Base-by-base conservation (phyloP, 768 basidiomycete genomes). In the Russula emetica region DNA sequence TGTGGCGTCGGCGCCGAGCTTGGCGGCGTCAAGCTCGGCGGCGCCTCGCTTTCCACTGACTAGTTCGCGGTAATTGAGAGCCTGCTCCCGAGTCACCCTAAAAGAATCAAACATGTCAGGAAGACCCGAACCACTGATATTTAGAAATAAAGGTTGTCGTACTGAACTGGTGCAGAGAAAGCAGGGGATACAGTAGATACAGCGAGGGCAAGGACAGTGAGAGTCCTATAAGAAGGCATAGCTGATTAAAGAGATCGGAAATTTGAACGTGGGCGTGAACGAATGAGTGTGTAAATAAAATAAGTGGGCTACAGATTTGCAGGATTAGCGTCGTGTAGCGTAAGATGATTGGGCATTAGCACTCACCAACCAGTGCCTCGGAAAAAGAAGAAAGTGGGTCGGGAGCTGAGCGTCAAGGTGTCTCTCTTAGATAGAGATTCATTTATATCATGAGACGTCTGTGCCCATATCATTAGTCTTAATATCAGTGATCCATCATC, bases 331-430 rank as follows among this genome's bases (percentile, higher is more conserved):
- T 16, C 3, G 7, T 2, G 18, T 9, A 38, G 32, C 10, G n/a
- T 8, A 26, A 28, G 9, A 18, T 8, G 28, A 9, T n/a, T 16
- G 7, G 58, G 13, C 40, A 10, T 38, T 14, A 3, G 6, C 18
- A 38, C 63, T 51, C n/a, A 64, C 63, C 63, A 64, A 64, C 63
- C 63, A 60, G 63, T 64, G 53, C 53, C 63, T 38, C 3, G 7
- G 45, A 36, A 7, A 47, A n/a, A 47, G 22, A 32, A 22, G 36
- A 59, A 63, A 38, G 20, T 59, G 1, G 52, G 59, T 44, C 30
- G 44, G 24, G 36, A 57, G 45, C 49, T 57, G 30, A 26, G 38
- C 44, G 44, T 22, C 20, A 10, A 6, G 22, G 49, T 26, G 57
- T 13, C 20, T 9, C 20, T 2, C 3, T 4, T 20, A 22, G 30